Conservation (phyloP, 2,329 filamentous ascomycete genomes). For the Clarireedia sp. region DNA sequence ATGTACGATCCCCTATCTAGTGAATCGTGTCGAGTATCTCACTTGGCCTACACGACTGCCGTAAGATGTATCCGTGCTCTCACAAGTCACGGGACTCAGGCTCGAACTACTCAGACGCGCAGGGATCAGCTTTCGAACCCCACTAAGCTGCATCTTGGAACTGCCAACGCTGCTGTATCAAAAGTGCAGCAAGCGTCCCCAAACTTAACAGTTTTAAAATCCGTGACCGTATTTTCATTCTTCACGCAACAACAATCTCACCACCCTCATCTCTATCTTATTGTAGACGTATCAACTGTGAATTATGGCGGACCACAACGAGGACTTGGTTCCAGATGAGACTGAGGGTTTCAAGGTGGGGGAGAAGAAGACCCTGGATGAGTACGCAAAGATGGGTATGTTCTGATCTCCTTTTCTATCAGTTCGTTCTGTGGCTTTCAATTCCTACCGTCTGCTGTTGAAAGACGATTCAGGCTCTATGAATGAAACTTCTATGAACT, state of each 20-base stretch:
- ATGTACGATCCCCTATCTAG: neutral
- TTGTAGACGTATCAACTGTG: too few species aligned
- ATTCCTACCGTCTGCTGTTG: neutral
- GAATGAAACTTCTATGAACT: neutral
- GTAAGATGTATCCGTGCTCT: too few species aligned
- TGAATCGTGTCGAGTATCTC: neutral
- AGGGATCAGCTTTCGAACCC: conserved; percentile 1
- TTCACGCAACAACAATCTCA: neutral
- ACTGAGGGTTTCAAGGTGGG: conserved; percentile 97
- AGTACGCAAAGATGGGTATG: conserved; percentile 90
- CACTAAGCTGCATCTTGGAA: conserved; percentile 9
- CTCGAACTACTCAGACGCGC: neutral
- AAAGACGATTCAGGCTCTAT: neutral
- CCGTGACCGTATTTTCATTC: neutral
- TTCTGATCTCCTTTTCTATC: conserved; percentile 3
- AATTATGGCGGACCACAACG: conserved; percentile 39
- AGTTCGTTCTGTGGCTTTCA: neutral
- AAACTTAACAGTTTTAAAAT: conserved; percentile 9
- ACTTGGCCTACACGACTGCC: too few species aligned
- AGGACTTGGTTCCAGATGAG: conserved; percentile 77
- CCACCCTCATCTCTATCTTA: neutral
- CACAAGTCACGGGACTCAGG: neutral
- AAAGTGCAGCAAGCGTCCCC: conserved; percentile 7
- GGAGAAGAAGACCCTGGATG: conserved; percentile 95
- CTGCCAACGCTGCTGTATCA: conserved; percentile 12